Base-by-base conservation (phyloP, 345 rosid species). In the Schrenkiella parvula region DNA sequence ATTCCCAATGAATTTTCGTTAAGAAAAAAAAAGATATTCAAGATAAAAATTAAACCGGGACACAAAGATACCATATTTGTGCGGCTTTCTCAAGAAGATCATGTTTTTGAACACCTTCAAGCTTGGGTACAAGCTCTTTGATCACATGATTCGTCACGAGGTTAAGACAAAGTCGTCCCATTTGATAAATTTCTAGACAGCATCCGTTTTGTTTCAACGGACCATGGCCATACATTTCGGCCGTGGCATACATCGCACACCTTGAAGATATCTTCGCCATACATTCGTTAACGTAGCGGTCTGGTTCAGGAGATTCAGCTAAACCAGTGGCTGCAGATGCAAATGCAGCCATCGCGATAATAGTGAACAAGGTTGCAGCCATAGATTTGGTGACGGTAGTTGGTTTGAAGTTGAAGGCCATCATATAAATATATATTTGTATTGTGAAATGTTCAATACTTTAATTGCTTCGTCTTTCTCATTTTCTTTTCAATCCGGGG, bases 161-260 rank as follows among this genome's bases (percentile, higher is more conserved):
- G 44, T 48, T 3, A 39, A 67, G 78, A 67, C 72, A 73, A 57
- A 38, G 1, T 11, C 18, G 55, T 67, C 73, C 73, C 55, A 51
- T 74, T 54, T 74, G 53, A 50, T 58, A 66, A 25, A 74, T 35
- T 50, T 74, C 68, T 66, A 26, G 52, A 48, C 78, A 66, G 25
- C 78, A 74, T 26, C 46, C 67, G 6, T 55, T 26, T 18, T 56
- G 72, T 73, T 73, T 73, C 51, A 56, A 19, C 23, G 58, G 71
- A 55, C 71, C 66, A 56, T 65, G 71, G 4, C 6, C 12, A 65
- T 18, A 73, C 51, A 66, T 58, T 58, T 58, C 54, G 2, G 44
- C 60, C 4, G 72, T 55, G 59, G 42, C 35, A 56, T 65, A 73
- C 71, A 66, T 57, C 4, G 72, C 78, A 66, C 78, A 75, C 50